Conservation (phyloP, 1,284 basidiomycete genomes). For the Paramarasmius palmivorus region DNA sequence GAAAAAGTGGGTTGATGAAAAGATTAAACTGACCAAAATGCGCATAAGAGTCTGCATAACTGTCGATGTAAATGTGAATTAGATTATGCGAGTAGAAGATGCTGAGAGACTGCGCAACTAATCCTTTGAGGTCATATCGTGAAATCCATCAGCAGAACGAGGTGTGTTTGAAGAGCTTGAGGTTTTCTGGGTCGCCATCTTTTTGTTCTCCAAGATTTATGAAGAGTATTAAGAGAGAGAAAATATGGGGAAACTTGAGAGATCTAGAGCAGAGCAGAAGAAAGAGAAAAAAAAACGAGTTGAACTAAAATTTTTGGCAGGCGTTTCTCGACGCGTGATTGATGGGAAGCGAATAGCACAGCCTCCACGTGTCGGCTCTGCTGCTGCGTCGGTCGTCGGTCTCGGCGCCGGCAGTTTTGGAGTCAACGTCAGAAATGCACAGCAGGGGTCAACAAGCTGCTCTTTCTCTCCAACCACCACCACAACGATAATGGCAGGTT, state of each 20-base stretch:
- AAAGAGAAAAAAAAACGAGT: constrained; percentile 8
- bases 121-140: constrained; percentile 76
- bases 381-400: neutral
- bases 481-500: constrained; percentile 12
- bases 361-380: neutral
- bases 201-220: constrained; percentile 1
- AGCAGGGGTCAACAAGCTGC: neutral
- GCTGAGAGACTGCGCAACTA: constrained; percentile 60
- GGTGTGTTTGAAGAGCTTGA: constrained; percentile 20
- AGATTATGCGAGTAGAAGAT: constrained; percentile 26
- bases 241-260: neutral
- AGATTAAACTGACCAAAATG: constrained; percentile 74
- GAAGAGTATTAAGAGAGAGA: constrained; percentile 1
- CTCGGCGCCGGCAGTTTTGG: neutral
- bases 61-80: constrained; percentile 32
- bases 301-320: neutral
- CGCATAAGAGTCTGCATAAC: constrained; percentile 91
- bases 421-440: neutral
- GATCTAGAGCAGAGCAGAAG: neutral
- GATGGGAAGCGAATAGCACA: neutral
- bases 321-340: neutral
- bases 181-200: constrained; percentile 5
- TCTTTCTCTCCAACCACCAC: neutral
- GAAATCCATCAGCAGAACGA: constrained; percentile 25
- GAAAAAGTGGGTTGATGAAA: neutral